These are phyloP conservation scores for Exophiala calicioides DNA, from an alignment of 2,329 filamentous ascomycete genomes.

Conservation along the genomic window DNA sequence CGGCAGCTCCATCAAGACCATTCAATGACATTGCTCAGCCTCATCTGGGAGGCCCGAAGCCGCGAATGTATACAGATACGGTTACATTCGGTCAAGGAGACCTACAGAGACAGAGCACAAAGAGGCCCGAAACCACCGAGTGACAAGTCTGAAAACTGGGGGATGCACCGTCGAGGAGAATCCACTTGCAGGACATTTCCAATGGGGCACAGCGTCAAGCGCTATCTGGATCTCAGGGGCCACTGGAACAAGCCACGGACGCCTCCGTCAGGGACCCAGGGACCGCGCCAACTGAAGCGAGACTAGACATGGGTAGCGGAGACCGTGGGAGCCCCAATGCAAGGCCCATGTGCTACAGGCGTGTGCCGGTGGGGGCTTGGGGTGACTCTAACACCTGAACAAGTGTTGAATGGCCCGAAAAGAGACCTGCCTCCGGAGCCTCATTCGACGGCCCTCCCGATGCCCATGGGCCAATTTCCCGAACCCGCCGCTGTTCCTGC, in stretches of 20 bases:
- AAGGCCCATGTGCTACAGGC: conserved; percentile 2
- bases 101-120: conserved; percentile 1
- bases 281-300: conserved; percentile 14
- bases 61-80: conserved; percentile 5
- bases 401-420: neutral
- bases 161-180: conserved; percentile 25
- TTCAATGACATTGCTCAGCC: conserved; percentile 34
- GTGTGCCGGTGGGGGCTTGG: conserved; percentile 16
- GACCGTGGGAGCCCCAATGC: conserved; percentile 2
- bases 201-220: conserved; percentile 16
- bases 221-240: conserved; percentile 17
- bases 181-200: conserved; percentile 13
- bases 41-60: conserved; percentile 35
- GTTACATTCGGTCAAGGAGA: conserved; percentile 10
- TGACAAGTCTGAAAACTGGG: conserved; percentile 9
- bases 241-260: conserved; percentile 9
- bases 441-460: conserved; percentile 15
- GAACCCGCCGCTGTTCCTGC: conserved; percentile 12
- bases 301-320: conserved; percentile 12
- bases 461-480: conserved; percentile 24
- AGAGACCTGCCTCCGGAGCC: neutral
- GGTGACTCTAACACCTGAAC: conserved; percentile 10
- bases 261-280: too few species aligned
- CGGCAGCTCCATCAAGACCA: conserved; percentile 45
- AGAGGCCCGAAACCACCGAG: conserved; percentile 8